Conservation (phyloP, 495 filamentous ascomycete species). For the Penicillium simplicissimum region DNA sequence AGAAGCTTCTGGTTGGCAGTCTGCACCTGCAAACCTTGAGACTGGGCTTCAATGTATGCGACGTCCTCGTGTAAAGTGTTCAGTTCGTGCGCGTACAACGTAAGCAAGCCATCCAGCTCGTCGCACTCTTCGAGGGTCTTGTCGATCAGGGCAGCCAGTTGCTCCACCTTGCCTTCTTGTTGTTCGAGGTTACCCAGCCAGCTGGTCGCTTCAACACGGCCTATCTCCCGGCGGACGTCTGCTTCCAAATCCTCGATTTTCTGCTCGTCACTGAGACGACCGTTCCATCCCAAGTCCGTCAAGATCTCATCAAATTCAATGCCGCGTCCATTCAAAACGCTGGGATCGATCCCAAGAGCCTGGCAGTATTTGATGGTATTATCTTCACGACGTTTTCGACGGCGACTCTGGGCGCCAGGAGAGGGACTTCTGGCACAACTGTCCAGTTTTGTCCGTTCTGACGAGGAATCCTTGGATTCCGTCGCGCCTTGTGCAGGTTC, state of each 20-base stretch:
- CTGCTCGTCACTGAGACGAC: slow-evolving; percentile 64
- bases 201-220: slow-evolving; percentile 85
- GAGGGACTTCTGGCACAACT: slow-evolving; percentile 39
- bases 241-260: slow-evolving; percentile 81
- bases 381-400: slow-evolving; percentile 65
- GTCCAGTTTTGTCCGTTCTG: slow-evolving; percentile 26
- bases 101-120: slow-evolving; percentile 89
- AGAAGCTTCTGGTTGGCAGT: slow-evolving; percentile 95
- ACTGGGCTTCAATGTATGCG: slow-evolving; percentile 94
- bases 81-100: slow-evolving; percentile 90
- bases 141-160: slow-evolving; percentile 81
- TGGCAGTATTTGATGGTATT: slow-evolving; percentile 79
- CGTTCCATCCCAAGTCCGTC: slow-evolving; percentile 89
- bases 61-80: slow-evolving; percentile 94
- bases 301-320: slow-evolving; percentile 76
- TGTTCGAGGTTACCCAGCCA: slow-evolving; percentile 88
- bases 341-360: slow-evolving; percentile 70
- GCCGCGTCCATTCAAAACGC: slow-evolving; percentile 65
- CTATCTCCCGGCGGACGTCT: slow-evolving; percentile 83
- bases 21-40: slow-evolving; percentile 93
- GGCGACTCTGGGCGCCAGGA: slow-evolving; percentile 46
- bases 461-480: slow-evolving; percentile 38
- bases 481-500: slow-evolving; percentile 36
- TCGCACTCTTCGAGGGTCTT: slow-evolving; percentile 90
- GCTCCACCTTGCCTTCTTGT: slow-evolving; percentile 83